Evolutionary conservation across 768 basidiomycete species (phyloP).

Genomic region (Tylopilus sp.): DNA sequence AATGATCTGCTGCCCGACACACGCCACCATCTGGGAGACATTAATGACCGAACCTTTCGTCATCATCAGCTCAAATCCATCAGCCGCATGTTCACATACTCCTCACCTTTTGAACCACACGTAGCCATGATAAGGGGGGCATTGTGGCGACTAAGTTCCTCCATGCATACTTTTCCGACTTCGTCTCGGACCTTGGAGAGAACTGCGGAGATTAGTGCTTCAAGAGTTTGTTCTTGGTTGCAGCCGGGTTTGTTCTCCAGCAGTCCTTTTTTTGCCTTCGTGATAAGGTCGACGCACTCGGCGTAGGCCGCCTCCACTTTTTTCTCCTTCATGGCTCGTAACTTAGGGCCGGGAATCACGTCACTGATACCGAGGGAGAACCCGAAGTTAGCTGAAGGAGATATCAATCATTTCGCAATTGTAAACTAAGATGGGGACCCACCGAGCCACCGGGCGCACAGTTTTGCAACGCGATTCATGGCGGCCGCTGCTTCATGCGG

Average conservation of each 20-base stretch:
- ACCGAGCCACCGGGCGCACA: slow-evolving; percentile 93
- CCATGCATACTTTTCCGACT: slow-evolving; percentile 97
- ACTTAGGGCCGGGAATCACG: slow-evolving; percentile 88
- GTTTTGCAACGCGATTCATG: slow-evolving; percentile 95
- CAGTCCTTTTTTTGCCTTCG: slow-evolving; percentile 85
- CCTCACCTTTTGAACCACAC: slow-evolving; percentile 93
- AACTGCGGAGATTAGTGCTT: slow-evolving; percentile 91
- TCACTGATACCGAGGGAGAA: slow-evolving; percentile 99
- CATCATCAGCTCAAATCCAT: background rate
- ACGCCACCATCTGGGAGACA: slow-evolving; percentile 99
- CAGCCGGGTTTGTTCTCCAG: slow-evolving; percentile 98
- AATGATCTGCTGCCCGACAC: slow-evolving; percentile 99
- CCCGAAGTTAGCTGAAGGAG: slow-evolving; percentile 80
- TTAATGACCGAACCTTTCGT: slow-evolving; percentile 95
- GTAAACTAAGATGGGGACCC: slow-evolving; percentile 20
- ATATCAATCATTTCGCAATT: slow-evolving; percentile 3
- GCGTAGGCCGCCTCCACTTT: slow-evolving; percentile 88
- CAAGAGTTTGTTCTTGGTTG: slow-evolving; percentile 93
- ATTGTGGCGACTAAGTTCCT: slow-evolving; percentile 94
- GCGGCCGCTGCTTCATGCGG: slow-evolving; percentile 90
- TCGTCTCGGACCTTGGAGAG: slow-evolving; percentile 94
- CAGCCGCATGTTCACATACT: background rate
- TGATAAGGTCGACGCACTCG: slow-evolving; percentile 82
- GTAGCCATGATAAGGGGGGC: slow-evolving; percentile 99
- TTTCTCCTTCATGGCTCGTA: slow-evolving; percentile 77